Percentiles rank a stretch among this genome's conserved stretches.
Conservation (phyloP, 768 basidiomycete species). For the Rhodotorula toruloides region DNA sequence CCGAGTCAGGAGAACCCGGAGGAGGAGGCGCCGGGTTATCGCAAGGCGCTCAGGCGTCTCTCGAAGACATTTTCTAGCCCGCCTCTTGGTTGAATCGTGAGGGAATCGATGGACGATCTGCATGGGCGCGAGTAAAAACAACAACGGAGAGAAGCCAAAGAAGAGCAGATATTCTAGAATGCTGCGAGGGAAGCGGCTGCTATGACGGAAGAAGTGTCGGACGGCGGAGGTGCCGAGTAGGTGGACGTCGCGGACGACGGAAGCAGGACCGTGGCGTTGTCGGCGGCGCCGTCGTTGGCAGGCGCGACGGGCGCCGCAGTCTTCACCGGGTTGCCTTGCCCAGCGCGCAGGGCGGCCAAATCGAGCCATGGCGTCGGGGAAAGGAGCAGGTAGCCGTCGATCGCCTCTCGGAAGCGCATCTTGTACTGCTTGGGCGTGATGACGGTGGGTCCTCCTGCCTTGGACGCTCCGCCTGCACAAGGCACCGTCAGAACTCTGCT, state of each 20-base stretch:
- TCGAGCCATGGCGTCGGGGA: constrained; percentile 24
- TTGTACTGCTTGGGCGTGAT: constrained; percentile 93
- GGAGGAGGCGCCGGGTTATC: neutral
- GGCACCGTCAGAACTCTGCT: neutral
- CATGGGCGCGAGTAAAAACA: neutral
- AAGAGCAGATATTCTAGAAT: neutral
- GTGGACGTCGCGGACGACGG: neutral
- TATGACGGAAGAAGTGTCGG: neutral
- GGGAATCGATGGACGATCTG: neutral
- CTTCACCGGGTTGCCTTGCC: too few species aligned
- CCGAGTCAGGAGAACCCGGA: neutral
- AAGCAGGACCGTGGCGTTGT: neutral
- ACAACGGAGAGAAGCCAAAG: neutral
- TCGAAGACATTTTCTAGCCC: constrained; percentile 10
- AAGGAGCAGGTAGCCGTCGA: constrained; percentile 41
- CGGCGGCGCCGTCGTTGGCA: neutral
- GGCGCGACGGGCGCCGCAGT: neutral
- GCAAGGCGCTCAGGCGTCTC: constrained; percentile 19
- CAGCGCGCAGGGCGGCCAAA: too few species aligned
- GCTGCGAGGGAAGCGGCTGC: neutral
- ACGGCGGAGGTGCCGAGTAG: neutral
- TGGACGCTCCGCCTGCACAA: constrained; percentile 17
- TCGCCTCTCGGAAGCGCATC: constrained; percentile 41
- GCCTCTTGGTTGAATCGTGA: neutral
- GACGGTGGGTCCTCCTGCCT: constrained; percentile 80